Conservation (phyloP, 1,284 basidiomycete species). For the Leccinum pachyderme region DNA sequence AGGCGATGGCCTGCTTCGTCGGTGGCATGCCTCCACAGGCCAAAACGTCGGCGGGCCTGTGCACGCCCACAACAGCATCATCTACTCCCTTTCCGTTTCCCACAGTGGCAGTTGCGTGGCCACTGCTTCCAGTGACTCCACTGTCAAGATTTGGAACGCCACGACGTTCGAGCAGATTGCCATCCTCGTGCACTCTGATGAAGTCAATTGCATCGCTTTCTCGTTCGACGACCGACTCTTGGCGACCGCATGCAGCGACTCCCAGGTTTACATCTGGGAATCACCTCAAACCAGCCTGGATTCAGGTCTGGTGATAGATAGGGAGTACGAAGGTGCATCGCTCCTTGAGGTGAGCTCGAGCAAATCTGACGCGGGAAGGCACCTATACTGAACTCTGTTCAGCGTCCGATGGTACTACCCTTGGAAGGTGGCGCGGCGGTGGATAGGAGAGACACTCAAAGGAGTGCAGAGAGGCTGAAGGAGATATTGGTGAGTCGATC, state of each 20-base stretch:
- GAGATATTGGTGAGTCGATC: slow-evolving; percentile 21
- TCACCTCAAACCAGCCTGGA: slow-evolving; percentile 28
- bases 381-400: slow-evolving; percentile 7
- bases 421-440: slow-evolving; percentile 1
- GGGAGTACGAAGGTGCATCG: slow-evolving; percentile 21
- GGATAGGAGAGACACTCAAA: slow-evolving; percentile 1
- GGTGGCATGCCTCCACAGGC: slow-evolving; percentile 26
- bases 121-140: slow-evolving; percentile 30
- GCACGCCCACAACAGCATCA: slow-evolving; percentile 24
- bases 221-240: slow-evolving; percentile 27
- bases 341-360: slow-evolving; percentile 25
- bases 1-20: slow-evolving; percentile 24
- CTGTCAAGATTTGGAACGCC: slow-evolving; percentile 33
- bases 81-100: slow-evolving; percentile 29
- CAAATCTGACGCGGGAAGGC: not conserved
- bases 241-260: slow-evolving; percentile 29
- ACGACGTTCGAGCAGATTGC: slow-evolving; percentile 28
- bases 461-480: slow-evolving; percentile 11
- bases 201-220: slow-evolving; percentile 27
- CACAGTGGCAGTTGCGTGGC: slow-evolving; percentile 27
- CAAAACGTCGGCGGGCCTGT: slow-evolving; percentile 23
- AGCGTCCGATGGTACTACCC: slow-evolving; percentile 11
- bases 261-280: slow-evolving; percentile 28
- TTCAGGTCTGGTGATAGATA: slow-evolving; percentile 29
- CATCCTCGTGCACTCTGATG: slow-evolving; percentile 19